Conservation (phyloP, 805 yeast species). For the Metschnikowia similis region DNA sequence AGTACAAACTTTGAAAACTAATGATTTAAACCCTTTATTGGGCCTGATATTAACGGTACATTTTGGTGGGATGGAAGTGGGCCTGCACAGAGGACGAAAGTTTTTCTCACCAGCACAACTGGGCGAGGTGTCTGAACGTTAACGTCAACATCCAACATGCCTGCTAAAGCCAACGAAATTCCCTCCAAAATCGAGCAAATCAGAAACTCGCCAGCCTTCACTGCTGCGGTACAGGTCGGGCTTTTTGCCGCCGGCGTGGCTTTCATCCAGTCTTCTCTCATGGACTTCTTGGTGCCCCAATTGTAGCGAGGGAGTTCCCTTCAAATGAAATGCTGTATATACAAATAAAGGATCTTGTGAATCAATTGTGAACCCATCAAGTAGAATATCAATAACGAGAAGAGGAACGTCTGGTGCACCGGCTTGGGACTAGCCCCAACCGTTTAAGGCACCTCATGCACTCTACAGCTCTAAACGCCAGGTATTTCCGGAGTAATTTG, state of each 20-base stretch:
- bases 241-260: slow-evolving; percentile 70
- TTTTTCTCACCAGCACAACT: slow-evolving; percentile 9
- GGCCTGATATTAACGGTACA: too few species aligned
- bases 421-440: too few species aligned
- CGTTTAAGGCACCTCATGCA: too few species aligned
- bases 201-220: slow-evolving; percentile 60
- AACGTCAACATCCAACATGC: slow-evolving; percentile 9
- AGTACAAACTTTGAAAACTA: not conserved
- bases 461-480: too few species aligned
- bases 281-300: slow-evolving; percentile 82
- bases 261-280: slow-evolving; percentile 70
- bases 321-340: slow-evolving; percentile 7
- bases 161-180: slow-evolving; percentile 13
- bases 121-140: not conserved
- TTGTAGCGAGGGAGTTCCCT: slow-evolving; percentile 23
- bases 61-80: too few species aligned
- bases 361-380: not conserved
- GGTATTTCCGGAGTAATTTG: too few species aligned
- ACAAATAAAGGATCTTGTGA: slow-evolving; percentile 10
- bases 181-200: slow-evolving; percentile 44
- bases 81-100: slow-evolving; percentile 10
- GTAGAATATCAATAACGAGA: too few species aligned
- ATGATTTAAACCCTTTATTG: too few species aligned
- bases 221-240: slow-evolving; percentile 57
- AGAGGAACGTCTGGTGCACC: too few species aligned